Base-by-base conservation (phyloP, 2,329 filamentous ascomycete species). In the Elsinoe australis region DNA sequence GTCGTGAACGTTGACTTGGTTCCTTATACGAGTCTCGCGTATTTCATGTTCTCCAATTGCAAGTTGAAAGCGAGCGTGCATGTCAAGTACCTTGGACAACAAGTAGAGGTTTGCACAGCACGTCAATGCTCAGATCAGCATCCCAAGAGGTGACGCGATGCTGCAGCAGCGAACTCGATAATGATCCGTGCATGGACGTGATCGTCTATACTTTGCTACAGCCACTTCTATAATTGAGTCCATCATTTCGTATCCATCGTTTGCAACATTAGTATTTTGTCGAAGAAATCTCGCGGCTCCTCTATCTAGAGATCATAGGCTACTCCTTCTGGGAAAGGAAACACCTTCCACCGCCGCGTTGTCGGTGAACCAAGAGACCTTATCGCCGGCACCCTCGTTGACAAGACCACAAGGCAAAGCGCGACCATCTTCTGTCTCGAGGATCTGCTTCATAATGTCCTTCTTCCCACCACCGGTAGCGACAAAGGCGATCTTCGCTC, bases 321-420 rank as follows among this genome's bases (percentile, higher is more conserved):
- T 83, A 15, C 85, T 82, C 57, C 85, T 81, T 61, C 84, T 61
- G 18, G 89, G 87, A 62, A 87, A 95, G 52, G 74, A 72, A 9
- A 98, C 86, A 3, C 87, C 88, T 61, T 95, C 83, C 9, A 94
- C 81, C 38, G 92, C 90, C 3, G 85, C 73, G 60, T 81, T 76
- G 64, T 96, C 92, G 34, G 89, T 87, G 64, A 98, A 96, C 92
- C 92, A 98, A 69, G 82, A 92, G 61, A 88, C 87, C 59, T 87
- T 83, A 55, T 95, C 88, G 35, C 85, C 87, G 3, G 79, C 83
- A 33, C 78, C 80, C 58, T 85, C 79, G 65, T 98, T 98, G 60
- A 98, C 83, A 55, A 96, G 72, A 1, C 86, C 80, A 63, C 88
- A 95, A 1, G 92, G 92, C 51, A 96, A 72, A 28, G 78, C 81